phyloP scores from a whole-genome alignment of 768 basidiomycete species.

The Austroboletus eburneus region DNA sequence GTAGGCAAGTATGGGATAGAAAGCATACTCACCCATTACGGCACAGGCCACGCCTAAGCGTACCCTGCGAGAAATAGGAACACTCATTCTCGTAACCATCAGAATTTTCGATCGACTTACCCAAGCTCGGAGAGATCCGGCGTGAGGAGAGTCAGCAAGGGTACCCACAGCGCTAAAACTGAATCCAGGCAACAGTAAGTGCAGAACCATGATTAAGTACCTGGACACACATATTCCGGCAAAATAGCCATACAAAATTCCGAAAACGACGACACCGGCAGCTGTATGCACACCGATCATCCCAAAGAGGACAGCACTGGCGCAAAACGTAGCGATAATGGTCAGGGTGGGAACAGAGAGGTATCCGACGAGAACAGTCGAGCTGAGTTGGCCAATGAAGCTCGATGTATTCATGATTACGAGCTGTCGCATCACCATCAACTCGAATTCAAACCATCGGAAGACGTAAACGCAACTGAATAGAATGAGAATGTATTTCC shows the following conservation, averaged over 20 bases:
- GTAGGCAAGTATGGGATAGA: neutral
- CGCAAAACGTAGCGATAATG: constrained; percentile 35
- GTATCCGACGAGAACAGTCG: constrained; percentile 41
- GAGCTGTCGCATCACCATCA: constrained; percentile 31
- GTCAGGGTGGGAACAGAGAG: constrained; percentile 39
- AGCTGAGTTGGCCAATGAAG: constrained; percentile 50
- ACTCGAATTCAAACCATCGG: neutral
- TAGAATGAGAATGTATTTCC: constrained; percentile 52
- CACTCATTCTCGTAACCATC: neutral
- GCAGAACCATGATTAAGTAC: too few relatives aligned
- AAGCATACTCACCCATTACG: constrained; percentile 35
- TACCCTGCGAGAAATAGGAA: constrained; percentile 19
- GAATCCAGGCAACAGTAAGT: neutral
- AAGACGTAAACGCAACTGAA: constrained; percentile 35
- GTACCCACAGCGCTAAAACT: constrained; percentile 41
- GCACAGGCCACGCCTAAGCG: constrained; percentile 50
- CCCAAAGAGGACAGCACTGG: constrained; percentile 41
- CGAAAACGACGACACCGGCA: constrained; percentile 39
- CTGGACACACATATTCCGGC: constrained; percentile 42
- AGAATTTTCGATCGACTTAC: constrained; percentile 11
- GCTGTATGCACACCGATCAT: constrained; percentile 42
- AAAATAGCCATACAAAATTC: constrained; percentile 48
- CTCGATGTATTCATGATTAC: constrained; percentile 55
- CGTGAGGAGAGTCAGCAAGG: constrained; percentile 42
- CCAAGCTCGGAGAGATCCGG: constrained; percentile 51